These are phyloP conservation scores for Sisymbrium altissimum DNA, from an alignment of 345 rosid genomes.

Conservation along the genomic window DNA sequence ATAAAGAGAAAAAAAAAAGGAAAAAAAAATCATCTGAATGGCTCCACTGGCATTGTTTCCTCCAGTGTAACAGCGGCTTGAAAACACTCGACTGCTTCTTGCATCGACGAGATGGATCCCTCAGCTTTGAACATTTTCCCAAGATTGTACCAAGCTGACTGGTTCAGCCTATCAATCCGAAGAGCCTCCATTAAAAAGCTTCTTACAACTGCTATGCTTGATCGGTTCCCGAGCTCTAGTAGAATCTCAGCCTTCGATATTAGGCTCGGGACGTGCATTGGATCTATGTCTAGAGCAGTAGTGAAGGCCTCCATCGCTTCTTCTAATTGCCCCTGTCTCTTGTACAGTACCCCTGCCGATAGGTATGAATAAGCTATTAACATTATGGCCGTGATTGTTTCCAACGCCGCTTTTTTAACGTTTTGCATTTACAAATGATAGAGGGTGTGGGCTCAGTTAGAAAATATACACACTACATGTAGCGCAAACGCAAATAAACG, in stretches of 20 bases:
- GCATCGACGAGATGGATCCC: slow-evolving; percentile 40
- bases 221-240: slow-evolving; percentile 36
- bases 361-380: slow-evolving; percentile 1
- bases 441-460: neutral
- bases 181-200: slow-evolving; percentile 71
- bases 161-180: slow-evolving; percentile 53
- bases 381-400: neutral
- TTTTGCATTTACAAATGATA: neutral
- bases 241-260: slow-evolving; percentile 58
- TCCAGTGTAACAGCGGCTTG: slow-evolving; percentile 60
- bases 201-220: slow-evolving; percentile 42
- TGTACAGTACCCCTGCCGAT: slow-evolving; percentile 46
- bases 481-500: neutral
- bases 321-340: slow-evolving; percentile 50
- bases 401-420: neutral
- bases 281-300: slow-evolving; percentile 57
- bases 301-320: slow-evolving; percentile 55
- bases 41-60: slow-evolving; percentile 68
- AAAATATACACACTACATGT: neutral
- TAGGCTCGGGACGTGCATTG: slow-evolving; percentile 61
- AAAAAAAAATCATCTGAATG: slow-evolving; percentile 52
- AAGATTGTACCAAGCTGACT: slow-evolving; percentile 73
- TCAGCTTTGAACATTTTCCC: slow-evolving; percentile 52
- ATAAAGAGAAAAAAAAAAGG: neutral
- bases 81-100: slow-evolving; percentile 65